Evolutionary conservation across 1,284 basidiomycete genomes (phyloP).

Genomic region (Puccinia brachypodii): DNA sequence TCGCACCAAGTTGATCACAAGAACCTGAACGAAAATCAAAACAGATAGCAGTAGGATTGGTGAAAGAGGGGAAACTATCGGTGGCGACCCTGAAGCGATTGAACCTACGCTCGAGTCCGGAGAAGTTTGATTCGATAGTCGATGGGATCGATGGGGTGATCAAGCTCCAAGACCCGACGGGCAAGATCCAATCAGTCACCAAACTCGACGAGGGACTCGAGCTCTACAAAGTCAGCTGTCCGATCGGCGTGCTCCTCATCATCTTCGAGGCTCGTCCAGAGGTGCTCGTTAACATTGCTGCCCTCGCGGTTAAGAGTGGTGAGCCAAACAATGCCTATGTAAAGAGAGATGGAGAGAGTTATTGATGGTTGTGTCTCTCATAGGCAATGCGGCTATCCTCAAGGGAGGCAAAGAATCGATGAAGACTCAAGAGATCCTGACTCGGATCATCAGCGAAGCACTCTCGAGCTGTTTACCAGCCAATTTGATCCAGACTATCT

Average conservation of each 20-base stretch:
- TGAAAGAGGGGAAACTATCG: constrained; percentile 78
- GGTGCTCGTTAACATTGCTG: constrained; percentile 95
- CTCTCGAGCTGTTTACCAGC: constrained; percentile 72
- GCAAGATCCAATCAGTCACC: constrained; percentile 80
- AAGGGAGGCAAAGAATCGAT: constrained; percentile 96
- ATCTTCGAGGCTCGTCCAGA: constrained; percentile 98
- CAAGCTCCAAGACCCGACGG: constrained; percentile 78
- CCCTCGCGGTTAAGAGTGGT: constrained; percentile 95
- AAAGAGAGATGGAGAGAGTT: not conserved
- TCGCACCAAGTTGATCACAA: not conserved
- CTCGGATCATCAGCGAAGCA: constrained; percentile 75
- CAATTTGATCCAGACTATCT: constrained; percentile 85
- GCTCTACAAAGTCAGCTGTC: constrained; percentile 90
- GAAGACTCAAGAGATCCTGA: constrained; percentile 72
- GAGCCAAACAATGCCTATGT: constrained; percentile 52
- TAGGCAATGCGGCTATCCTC: constrained; percentile 88
- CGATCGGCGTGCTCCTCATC: constrained; percentile 92
- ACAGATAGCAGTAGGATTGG: constrained; percentile 74
- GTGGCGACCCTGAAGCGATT: constrained; percentile 77
- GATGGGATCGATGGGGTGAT: constrained; percentile 87
- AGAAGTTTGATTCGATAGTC: constrained; percentile 93
- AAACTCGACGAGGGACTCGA: constrained; percentile 82
- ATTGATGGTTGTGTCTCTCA: not conserved
- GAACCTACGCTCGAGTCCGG: constrained; percentile 72
- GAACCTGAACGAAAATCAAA: not conserved